Percentiles rank a stretch among this genome's conserved stretches.
phyloP scores from a whole-genome alignment of 1,284 basidiomycete genomes.

The Neolentinus lepideus region DNA sequence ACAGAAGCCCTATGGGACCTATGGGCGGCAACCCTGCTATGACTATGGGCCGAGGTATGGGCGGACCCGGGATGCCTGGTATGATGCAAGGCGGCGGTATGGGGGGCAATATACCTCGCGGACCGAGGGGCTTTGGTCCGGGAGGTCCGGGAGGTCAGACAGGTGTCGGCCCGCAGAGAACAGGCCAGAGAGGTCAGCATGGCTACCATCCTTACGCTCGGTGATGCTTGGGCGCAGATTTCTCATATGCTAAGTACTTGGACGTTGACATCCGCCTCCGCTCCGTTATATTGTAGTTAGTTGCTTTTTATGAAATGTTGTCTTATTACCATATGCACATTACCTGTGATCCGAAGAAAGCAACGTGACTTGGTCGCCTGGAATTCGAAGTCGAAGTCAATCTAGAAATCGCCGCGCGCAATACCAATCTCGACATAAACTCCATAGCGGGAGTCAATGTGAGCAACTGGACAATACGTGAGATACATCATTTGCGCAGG shows the following conservation, averaged over 20 bases:
- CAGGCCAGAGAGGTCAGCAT: slow-evolving; percentile 64
- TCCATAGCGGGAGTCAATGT: no score
- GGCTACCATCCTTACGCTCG: slow-evolving; percentile 78
- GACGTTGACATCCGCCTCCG: background rate
- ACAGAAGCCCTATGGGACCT: background rate
- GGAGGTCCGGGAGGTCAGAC: slow-evolving; percentile 38
- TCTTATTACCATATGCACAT: background rate
- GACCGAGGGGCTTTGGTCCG: slow-evolving; percentile 48
- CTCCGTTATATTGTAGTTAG: background rate
- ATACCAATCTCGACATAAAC: no score
- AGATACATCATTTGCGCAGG: no score
- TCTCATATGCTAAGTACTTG: background rate
- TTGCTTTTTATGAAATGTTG: background rate
- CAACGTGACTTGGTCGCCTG: no score
- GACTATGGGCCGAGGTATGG: slow-evolving; percentile 33
- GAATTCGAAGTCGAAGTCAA: no score
- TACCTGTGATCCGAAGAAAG: no score
- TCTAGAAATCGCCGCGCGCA: no score
- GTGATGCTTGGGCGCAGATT: slow-evolving; percentile 18
- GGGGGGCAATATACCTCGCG: slow-evolving; percentile 51
- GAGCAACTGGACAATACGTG: no score
- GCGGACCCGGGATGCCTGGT: slow-evolving; percentile 21
- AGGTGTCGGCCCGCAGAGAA: slow-evolving; percentile 68
- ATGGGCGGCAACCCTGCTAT: slow-evolving; percentile 39
- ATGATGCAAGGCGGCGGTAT: slow-evolving; percentile 14